Evolutionary conservation across 768 basidiomycete species (phyloP).

Genomic region (Antrodiella citrinella): DNA sequence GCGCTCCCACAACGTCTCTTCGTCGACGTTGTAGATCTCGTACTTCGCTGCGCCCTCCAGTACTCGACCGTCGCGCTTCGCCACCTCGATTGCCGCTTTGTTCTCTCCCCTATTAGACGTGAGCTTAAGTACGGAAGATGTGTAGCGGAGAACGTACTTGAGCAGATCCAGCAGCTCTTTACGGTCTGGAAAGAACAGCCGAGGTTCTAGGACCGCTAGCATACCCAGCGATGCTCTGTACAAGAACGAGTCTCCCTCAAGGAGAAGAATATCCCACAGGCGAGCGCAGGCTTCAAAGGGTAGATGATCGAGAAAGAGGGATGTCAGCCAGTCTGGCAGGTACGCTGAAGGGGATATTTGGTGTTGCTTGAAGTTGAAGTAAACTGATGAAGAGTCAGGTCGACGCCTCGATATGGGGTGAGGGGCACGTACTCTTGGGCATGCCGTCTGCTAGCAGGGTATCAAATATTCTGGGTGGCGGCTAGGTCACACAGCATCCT

Average conservation of each 20-base stretch:
- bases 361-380: conserved; percentile 92
- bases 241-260: conserved; percentile 87
- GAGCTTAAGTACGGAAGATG: neutral
- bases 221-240: conserved; percentile 81
- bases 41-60: conserved; percentile 67
- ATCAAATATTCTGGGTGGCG: conserved; percentile 68
- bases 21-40: conserved; percentile 79
- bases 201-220: conserved; percentile 73
- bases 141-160: conserved; percentile 35
- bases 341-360: conserved; percentile 84
- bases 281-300: conserved; percentile 87
- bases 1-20: conserved; percentile 79
- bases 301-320: conserved; percentile 79
- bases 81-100: conserved; percentile 76
- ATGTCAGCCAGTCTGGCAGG: conserved; percentile 72
- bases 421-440: conserved; percentile 67
- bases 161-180: conserved; percentile 74
- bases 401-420: too few species aligned
- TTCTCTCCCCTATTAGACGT: conserved; percentile 57
- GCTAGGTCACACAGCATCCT: conserved; percentile 16
- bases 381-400: conserved; percentile 43
- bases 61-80: conserved; percentile 56
- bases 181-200: conserved; percentile 83
- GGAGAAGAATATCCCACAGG: conserved; percentile 79
- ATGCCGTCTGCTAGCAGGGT: conserved; percentile 86